These are phyloP conservation scores for Bretschneidera sinensis DNA, from an alignment of 345 rosid genomes.

Conservation along the genomic window DNA sequence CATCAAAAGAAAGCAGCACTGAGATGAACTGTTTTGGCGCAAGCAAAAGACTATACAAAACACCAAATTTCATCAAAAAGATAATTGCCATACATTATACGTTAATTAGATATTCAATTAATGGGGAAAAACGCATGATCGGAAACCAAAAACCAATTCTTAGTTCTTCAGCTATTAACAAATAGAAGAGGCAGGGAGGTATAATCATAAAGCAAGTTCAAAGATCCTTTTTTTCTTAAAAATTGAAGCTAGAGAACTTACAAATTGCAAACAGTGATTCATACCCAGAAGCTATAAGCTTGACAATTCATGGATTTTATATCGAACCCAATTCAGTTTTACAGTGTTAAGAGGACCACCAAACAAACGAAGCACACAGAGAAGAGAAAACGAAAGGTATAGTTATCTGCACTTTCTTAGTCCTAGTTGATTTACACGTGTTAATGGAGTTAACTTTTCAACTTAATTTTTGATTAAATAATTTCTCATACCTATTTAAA, in stretches of 20 bases:
- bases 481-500: too few species aligned
- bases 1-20: background rate
- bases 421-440: background rate
- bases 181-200: background rate
- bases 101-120: too few species aligned
- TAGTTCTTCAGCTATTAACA: background rate
- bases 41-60: background rate
- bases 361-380: background rate
- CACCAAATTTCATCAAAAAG: background rate
- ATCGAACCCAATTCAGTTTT: background rate
- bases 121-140: background rate
- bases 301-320: background rate
- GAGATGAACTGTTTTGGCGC: background rate
- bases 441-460: too few species aligned
- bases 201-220: background rate
- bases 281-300: constrained; percentile 5
- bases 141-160: background rate
- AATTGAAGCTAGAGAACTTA: constrained; percentile 17
- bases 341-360: background rate
- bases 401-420: background rate
- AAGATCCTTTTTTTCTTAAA: background rate
- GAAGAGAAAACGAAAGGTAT: background rate
- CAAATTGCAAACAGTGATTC: constrained; percentile 19
- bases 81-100: too few species aligned
- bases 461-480: too few species aligned